These are phyloP conservation scores for Podospora tetraspora DNA, from an alignment of 495 filamentous ascomycete genomes.

Conservation along the genomic window DNA sequence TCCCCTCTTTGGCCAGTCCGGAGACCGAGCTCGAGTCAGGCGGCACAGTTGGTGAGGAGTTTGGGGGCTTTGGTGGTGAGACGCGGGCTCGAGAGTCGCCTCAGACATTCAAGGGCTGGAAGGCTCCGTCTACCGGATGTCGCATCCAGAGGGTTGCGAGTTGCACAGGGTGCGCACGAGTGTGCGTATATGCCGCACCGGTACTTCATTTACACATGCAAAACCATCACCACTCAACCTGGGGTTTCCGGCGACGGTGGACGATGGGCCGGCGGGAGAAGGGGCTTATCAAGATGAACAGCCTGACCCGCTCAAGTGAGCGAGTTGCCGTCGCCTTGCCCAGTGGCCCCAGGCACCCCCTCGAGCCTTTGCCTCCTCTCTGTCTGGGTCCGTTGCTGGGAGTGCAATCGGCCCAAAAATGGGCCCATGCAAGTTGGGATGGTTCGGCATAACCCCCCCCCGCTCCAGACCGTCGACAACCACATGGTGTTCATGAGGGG, in stretches of 20 bases:
- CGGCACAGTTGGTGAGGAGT: constrained; percentile 25
- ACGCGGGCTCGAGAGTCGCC: constrained; percentile 9
- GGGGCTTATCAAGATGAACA: constrained; percentile 27
- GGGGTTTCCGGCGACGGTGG: constrained; percentile 23
- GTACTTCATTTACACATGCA: constrained; percentile 31
- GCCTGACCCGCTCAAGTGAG: constrained; percentile 36
- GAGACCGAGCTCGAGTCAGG: constrained; percentile 19
- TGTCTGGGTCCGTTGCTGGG: constrained; percentile 23
- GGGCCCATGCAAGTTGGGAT: constrained; percentile 18
- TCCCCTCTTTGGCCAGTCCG: constrained; percentile 3
- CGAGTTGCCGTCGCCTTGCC: constrained; percentile 11
- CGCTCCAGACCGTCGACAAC: constrained; percentile 33
- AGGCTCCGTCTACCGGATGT: constrained; percentile 25
- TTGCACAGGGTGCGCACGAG: constrained; percentile 19
- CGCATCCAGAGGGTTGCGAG: constrained; percentile 14
- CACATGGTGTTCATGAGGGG: constrained; percentile 46
- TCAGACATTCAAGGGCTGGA: constrained; percentile 3
- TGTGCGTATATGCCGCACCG: constrained; percentile 30
- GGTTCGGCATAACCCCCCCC: constrained; percentile 24
- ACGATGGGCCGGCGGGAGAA: constrained; percentile 12
- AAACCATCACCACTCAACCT: constrained; percentile 18
- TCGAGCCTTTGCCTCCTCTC: constrained; percentile 23
- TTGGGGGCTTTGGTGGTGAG: constrained; percentile 15
- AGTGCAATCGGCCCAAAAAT: constrained; percentile 13
- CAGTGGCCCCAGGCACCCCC: constrained; percentile 4